Base-by-base conservation (phyloP, 1,139 yeast genomes). In the Geotrichum siamense region DNA sequence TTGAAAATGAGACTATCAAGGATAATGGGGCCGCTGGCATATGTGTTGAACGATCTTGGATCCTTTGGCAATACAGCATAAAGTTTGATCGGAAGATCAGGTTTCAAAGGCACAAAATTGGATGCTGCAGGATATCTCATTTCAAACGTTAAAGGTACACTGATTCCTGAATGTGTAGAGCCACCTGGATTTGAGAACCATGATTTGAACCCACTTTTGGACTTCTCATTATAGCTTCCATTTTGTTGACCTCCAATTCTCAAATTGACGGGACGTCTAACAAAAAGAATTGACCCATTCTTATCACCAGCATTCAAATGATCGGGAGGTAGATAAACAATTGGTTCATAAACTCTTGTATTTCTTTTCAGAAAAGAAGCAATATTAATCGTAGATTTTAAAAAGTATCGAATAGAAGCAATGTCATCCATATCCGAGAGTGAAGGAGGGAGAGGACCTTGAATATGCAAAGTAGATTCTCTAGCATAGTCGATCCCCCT, bases 301-400 rank as follows among this genome's bases (percentile, higher is more conserved):
- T 70, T 41, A 55, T 63, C 0, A 82, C 20, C 55, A 61, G 60
- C 52, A 75, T 79, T 21, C 19, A 20, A 4, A 12, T 6, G 39
- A 74, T 63, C 0, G 37, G 74, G 62, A 0, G 82, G 81, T 15
- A 72, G 55, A 48, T 75, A 74, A 1, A 64, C 60, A 51, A 77
- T 72, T 1, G 78, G 78, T 46, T 71, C 74, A 39, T 58, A 60
- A 2, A 71, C 62, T 30, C 80, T 61, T 30, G 71, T 56, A 50
- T 75, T 77, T 19, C 68, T 47, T 48, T 72, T 74, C 33, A 76
- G 56, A 27, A 76, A 54, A 4, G 78, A 70, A 1, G 78, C 61
- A 41, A 79, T 58, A 47, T 70, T 73, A 35, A 78, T 75, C 0
- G 81, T 76, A 5, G 69, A 82, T 55, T 76, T 76, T 38, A 77